Base-by-base conservation (phyloP, 305 asterid genomes). In the Rubia tinctorum region DNA sequence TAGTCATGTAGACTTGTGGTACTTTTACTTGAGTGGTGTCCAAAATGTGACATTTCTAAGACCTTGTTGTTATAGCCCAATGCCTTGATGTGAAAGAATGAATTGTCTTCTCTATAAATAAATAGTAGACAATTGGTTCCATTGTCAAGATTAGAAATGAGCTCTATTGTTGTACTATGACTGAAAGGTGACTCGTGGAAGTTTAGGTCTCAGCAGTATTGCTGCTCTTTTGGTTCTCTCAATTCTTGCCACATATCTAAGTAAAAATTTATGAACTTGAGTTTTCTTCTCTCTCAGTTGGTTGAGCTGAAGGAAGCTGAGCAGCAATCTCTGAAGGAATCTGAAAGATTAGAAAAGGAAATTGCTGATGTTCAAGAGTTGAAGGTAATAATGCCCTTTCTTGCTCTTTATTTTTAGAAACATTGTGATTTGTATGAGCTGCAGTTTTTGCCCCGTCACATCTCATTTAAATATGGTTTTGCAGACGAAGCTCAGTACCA, bases 261-360 rank as follows among this genome's bases (percentile, higher is more conserved):
- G 56, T 15, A 49, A 5, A 51, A 51, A 15, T 1, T 6, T 51
- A 15, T 17, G 22, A 17, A 17, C 58, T 51, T 51, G 8, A 37
- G 58, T 9, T 11, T 20, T 58, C 13, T 37, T 0, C 22, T 58
- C 20, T 58, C 44, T 30, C 75, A 95, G 98, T 80, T 92, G 91
- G 91, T 90, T 73, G 98, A 92, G 83, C 83, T 95, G 89, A 90
- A 95, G 84, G 96, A 89, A 73, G 91, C 98, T 30, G 99, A 95
- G 88, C 77, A 88, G 86, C 71, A 45, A 79, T 95, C 98, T 22
- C 71, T 88, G 45, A 83, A 92, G 82, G 97, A 90, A 79, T 88
- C 97, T 34, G 93, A 87, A 85, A 90, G 97, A 85, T 25, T 95
- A 80, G 98, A 92, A 73, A 95, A 87, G 75, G 98, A 95, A 83